These are phyloP conservation scores for Earliella scabrosa DNA, from an alignment of 1,284 basidiomycete genomes.

Conservation along the genomic window DNA sequence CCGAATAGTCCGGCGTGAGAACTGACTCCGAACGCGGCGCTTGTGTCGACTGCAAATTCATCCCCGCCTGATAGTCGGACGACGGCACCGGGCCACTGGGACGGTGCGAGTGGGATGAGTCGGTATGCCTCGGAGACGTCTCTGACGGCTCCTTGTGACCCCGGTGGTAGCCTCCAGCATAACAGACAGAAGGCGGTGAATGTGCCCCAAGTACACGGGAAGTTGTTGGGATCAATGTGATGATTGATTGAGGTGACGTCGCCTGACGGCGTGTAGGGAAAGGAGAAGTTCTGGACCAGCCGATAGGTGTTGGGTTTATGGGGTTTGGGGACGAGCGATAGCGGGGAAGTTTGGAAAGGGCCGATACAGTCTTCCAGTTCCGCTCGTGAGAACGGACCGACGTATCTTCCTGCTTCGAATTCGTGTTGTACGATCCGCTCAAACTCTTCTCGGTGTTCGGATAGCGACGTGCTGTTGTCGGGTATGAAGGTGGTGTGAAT, in stretches of 20 bases:
- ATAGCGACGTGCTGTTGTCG: conserved; percentile 26
- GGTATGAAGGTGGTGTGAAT: conserved; percentile 29
- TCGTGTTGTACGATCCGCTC: conserved; percentile 29
- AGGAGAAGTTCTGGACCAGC: conserved; percentile 45
- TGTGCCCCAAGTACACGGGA: conserved; percentile 46
- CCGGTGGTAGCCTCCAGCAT: conserved; percentile 36
- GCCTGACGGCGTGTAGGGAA: conserved; percentile 23
- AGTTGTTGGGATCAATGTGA: conserved; percentile 36
- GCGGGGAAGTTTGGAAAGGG: conserved; percentile 42
- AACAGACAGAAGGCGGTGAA: conserved; percentile 34
- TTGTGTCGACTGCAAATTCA: conserved; percentile 28
- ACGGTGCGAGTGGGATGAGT: conserved; percentile 36
- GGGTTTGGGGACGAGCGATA: conserved; percentile 36
- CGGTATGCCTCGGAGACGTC: conserved; percentile 38
- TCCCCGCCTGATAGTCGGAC: conserved; percentile 27
- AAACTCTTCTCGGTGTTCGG: conserved; percentile 1
- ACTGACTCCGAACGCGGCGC: conserved; percentile 35
- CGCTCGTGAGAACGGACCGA: conserved; percentile 34
- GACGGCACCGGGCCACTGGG: conserved; percentile 39
- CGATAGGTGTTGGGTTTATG: conserved; percentile 25
- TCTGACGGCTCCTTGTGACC: conserved; percentile 38
- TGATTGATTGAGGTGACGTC: conserved; percentile 40
- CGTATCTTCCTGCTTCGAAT: conserved; percentile 30
- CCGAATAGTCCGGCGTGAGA: conserved; percentile 39
- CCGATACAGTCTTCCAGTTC: conserved; percentile 36